phyloP scores from a whole-genome alignment of 2,329 filamentous ascomycete genomes.

The Hymenoscyphus albidus region DNA sequence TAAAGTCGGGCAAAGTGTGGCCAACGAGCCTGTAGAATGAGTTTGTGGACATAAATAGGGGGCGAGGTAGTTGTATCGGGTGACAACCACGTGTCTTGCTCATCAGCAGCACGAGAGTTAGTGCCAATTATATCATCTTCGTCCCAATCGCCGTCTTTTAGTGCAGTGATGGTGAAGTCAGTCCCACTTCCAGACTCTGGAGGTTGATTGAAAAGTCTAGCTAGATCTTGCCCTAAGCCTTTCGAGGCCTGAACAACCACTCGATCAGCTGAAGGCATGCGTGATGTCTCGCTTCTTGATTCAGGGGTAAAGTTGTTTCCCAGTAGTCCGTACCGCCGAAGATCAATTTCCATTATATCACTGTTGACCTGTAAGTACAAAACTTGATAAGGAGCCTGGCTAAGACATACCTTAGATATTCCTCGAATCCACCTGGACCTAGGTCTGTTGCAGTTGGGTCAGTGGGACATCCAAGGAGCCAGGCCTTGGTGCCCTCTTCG shows the following conservation, averaged over 20 bases:
- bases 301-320: conserved; percentile 69
- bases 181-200: conserved; percentile 81
- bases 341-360: conserved; percentile 89
- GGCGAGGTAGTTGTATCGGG: conserved; percentile 64
- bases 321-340: conserved; percentile 85
- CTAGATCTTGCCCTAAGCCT: conserved; percentile 78
- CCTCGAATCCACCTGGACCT: conserved; percentile 70
- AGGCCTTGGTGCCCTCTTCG: conserved; percentile 90
- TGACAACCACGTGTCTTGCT: conserved; percentile 50
- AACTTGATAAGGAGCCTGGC: not conserved
- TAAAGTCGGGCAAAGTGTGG: conserved; percentile 93
- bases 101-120: conserved; percentile 42
- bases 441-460: conserved; percentile 64
- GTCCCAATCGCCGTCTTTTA: conserved; percentile 68
- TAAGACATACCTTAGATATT: conserved; percentile 64
- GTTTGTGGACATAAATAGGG: conserved; percentile 90
- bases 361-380: not conserved
- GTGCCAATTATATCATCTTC: conserved; percentile 57
- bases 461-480: conserved; percentile 88
- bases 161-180: conserved; percentile 87
- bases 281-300: conserved; percentile 45
- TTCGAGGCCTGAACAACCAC: conserved; percentile 54
- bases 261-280: conserved; percentile 44
- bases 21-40: conserved; percentile 94
- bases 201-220: conserved; percentile 79